These are phyloP conservation scores for Shiraia sp. DNA, from an alignment of 2,329 filamentous ascomycete genomes.

Conservation along the genomic window DNA sequence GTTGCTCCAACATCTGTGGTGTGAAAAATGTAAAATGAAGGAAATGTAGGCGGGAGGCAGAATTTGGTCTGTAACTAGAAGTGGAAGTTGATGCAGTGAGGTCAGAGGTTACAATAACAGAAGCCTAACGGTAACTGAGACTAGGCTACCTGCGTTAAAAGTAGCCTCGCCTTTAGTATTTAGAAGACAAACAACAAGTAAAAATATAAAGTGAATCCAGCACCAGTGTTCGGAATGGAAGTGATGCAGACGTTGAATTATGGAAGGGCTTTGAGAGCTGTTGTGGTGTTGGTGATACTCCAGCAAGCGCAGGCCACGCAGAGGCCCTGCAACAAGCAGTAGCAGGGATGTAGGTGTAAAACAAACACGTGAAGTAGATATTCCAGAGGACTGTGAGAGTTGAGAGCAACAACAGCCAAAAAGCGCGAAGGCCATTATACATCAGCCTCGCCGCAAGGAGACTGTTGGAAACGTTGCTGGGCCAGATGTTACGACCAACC, in stretches of 20 bases:
- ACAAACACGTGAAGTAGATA: conserved; percentile 12
- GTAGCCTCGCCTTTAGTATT: no score
- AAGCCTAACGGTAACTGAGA: no score
- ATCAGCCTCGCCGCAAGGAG: conserved; percentile 2
- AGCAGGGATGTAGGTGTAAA: no score
- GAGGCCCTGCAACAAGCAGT: conserved; percentile 8
- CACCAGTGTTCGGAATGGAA: neutral
- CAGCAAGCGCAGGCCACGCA: conserved; percentile 5
- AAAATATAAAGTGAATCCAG: neutral
- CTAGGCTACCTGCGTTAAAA: no score
- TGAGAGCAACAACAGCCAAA: conserved; percentile 11
- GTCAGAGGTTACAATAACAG: no score
- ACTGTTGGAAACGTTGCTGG: conserved; percentile 1
- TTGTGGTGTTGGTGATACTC: conserved; percentile 5
- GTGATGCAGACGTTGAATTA: neutral
- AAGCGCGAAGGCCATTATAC: conserved; percentile 5
- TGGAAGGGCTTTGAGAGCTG: neutral
- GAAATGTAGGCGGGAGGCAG: no score
- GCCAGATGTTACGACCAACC: no score
- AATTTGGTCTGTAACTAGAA: no score
- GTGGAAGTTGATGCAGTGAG: no score
- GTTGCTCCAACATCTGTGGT: neutral
- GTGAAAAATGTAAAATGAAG: neutral
- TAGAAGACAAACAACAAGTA: neutral
- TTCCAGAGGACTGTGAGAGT: conserved; percentile 6